phyloP scores from a whole-genome alignment of 495 filamentous ascomycete genomes.

The Penicillium subrubescens region DNA sequence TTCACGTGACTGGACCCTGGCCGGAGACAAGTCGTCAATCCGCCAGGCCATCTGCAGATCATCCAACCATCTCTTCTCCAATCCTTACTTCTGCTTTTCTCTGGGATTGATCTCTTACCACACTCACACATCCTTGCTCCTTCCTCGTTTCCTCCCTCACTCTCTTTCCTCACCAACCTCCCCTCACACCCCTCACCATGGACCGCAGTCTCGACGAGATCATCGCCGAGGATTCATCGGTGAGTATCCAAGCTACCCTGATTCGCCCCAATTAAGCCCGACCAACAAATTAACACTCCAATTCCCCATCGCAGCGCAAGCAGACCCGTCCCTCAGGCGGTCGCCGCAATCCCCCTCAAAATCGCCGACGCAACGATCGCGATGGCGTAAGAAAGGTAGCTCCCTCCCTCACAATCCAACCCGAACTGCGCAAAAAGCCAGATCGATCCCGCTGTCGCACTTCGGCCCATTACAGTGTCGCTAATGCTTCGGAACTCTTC shows the following conservation, averaged over 20 bases:
- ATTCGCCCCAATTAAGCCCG: background rate
- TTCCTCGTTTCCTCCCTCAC: background rate
- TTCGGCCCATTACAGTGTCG: background rate
- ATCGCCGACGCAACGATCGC: slow-evolving; percentile 59
- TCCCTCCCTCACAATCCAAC: background rate
- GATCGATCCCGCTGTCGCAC: background rate
- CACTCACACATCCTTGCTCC: background rate
- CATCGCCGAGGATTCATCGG: slow-evolving; percentile 72
- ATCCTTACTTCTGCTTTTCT: slow-evolving; percentile 2
- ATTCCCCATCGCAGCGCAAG: slow-evolving; percentile 30
- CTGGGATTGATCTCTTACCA: background rate
- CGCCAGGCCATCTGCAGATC: background rate
- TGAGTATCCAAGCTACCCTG: slow-evolving; percentile 40
- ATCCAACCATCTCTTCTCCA: slow-evolving; percentile 4
- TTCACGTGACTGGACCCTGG: slow-evolving; percentile 10
- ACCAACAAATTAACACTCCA: slow-evolving; percentile 14
- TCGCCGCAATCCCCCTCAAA: slow-evolving; percentile 52
- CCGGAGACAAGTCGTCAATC: slow-evolving; percentile 8
- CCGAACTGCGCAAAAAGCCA: background rate
- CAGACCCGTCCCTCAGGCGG: slow-evolving; percentile 45
- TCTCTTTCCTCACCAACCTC: slow-evolving; percentile 1
- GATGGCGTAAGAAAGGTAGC: slow-evolving; percentile 83
- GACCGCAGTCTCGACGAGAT: slow-evolving; percentile 86
- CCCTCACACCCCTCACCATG: slow-evolving; percentile 48
- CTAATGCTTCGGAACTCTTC: slow-evolving; percentile 32